A percentile compares a stretch with the other conserved stretches of the same genome.
Conservation (phyloP, 495 filamentous ascomycete genomes). For the Neurospora sp. region DNA sequence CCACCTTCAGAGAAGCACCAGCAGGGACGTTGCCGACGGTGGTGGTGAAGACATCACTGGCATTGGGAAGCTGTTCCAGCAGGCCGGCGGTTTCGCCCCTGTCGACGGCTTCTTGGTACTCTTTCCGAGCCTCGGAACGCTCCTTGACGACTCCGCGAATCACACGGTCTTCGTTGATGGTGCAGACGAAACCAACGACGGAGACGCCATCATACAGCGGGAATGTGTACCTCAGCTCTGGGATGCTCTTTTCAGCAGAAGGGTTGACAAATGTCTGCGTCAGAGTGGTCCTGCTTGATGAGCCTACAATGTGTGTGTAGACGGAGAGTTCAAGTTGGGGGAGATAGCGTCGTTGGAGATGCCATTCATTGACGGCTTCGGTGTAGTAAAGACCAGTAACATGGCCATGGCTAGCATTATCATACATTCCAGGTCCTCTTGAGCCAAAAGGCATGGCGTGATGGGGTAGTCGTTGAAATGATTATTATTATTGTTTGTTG, state of each 20-base stretch:
- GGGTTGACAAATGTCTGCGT: conserved; percentile 54
- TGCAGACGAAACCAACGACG: conserved; percentile 51
- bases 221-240: conserved; percentile 51
- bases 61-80: conserved; percentile 46
- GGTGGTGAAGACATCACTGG: conserved; percentile 54
- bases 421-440: neutral
- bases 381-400: conserved; percentile 20
- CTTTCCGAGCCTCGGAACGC: conserved; percentile 42
- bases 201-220: conserved; percentile 59
- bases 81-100: conserved; percentile 51
- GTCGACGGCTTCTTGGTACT: conserved; percentile 44
- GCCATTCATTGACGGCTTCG: neutral
- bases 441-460: neutral
- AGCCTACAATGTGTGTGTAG: conserved; percentile 44
- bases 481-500: neutral
- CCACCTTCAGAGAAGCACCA: conserved; percentile 39
- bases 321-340: conserved; percentile 42
- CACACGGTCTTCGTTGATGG: conserved; percentile 34
- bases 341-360: conserved; percentile 30
- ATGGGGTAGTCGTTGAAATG: neutral
- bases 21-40: conserved; percentile 54
- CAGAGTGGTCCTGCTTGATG: conserved; percentile 46
- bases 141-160: conserved; percentile 54
- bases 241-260: conserved; percentile 17
- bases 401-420: neutral